Conservation (phyloP, 495 filamentous ascomycete species). For the Podospora bellae-mahoneyi region DNA sequence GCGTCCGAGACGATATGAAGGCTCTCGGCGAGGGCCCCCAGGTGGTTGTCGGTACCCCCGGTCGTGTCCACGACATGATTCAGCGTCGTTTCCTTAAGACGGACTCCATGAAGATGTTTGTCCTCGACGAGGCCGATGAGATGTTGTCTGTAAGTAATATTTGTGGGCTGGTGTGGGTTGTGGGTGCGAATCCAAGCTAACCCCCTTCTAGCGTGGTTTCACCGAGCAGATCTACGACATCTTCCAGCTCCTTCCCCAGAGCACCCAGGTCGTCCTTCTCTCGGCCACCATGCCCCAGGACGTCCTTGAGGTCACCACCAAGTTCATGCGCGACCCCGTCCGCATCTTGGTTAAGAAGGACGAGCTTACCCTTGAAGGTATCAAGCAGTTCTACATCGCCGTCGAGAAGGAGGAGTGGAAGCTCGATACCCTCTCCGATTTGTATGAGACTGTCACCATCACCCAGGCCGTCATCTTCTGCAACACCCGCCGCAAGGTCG, state of each 20-base stretch:
- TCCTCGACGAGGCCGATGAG: conserved; percentile 97
- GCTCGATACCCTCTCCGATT: conserved; percentile 97
- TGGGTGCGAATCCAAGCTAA: conserved; percentile 12
- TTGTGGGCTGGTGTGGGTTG: not conserved
- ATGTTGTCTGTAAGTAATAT: conserved; percentile 66
- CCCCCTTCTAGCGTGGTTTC: conserved; percentile 73
- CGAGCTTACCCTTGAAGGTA: conserved; percentile 94
- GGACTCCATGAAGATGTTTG: conserved; percentile 96
- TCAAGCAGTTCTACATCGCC: conserved; percentile 99
- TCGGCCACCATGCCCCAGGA: conserved; percentile 97
- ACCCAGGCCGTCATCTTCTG: conserved; percentile 99
- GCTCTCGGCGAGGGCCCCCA: conserved; percentile 96
- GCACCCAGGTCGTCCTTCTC: conserved; percentile 96
- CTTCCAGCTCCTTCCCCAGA: conserved; percentile 91
- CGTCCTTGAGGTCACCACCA: conserved; percentile 98
- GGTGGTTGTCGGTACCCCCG: conserved; percentile 93
- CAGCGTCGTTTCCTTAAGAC: conserved; percentile 91
- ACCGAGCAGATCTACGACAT: conserved; percentile 99
- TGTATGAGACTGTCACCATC: conserved; percentile 98
- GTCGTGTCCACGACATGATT: conserved; percentile 98
- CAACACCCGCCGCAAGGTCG: conserved; percentile 98
- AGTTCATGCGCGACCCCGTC: conserved; percentile 99
- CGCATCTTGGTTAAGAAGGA: conserved; percentile 99
- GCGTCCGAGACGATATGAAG: conserved; percentile 94
- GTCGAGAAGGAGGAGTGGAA: conserved; percentile 99